These are phyloP conservation scores for Phytophthora capsici DNA, from an alignment of 352 stramenopile genomes.

Conservation along the genomic window DNA sequence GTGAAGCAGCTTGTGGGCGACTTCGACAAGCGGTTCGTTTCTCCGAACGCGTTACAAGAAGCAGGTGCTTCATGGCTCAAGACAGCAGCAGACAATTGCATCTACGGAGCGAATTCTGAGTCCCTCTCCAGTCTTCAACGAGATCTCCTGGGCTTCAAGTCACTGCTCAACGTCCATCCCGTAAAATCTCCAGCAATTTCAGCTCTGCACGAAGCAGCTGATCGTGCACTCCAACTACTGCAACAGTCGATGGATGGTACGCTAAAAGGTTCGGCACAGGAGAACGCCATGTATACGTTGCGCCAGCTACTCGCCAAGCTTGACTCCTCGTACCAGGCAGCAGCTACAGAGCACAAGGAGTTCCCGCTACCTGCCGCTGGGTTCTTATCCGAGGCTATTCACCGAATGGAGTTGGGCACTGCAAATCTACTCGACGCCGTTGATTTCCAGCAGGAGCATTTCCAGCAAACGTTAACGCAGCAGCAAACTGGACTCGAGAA, in stretches of 20 bases:
- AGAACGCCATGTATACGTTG: constrained; percentile 50
- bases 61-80: constrained; percentile 46
- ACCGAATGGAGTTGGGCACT: constrained; percentile 68
- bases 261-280: constrained; percentile 14
- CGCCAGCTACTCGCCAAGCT: constrained; percentile 46
- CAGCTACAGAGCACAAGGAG: constrained; percentile 22
- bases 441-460: constrained; percentile 60
- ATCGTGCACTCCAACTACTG: constrained; percentile 43
- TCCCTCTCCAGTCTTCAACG: constrained; percentile 40
- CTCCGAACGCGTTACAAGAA: constrained; percentile 32
- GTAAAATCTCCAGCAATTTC: constrained; percentile 31
- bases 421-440: constrained; percentile 61
- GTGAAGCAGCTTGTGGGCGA: constrained; percentile 17
- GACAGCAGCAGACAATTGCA: constrained; percentile 54
- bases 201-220: constrained; percentile 41
- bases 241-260: constrained; percentile 3
- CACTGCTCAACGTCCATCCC: constrained; percentile 29
- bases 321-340: constrained; percentile 39
- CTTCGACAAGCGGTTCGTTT: constrained; percentile 36
- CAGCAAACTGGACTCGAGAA: constrained; percentile 52
- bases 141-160: constrained; percentile 43
- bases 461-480: constrained; percentile 44
- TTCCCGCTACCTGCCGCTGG: constrained; percentile 13
- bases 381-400: constrained; percentile 52
- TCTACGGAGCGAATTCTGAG: constrained; percentile 53